These are phyloP conservation scores for Viridothelium virens DNA, from an alignment of 495 filamentous ascomycete species.

Conservation along the genomic window DNA sequence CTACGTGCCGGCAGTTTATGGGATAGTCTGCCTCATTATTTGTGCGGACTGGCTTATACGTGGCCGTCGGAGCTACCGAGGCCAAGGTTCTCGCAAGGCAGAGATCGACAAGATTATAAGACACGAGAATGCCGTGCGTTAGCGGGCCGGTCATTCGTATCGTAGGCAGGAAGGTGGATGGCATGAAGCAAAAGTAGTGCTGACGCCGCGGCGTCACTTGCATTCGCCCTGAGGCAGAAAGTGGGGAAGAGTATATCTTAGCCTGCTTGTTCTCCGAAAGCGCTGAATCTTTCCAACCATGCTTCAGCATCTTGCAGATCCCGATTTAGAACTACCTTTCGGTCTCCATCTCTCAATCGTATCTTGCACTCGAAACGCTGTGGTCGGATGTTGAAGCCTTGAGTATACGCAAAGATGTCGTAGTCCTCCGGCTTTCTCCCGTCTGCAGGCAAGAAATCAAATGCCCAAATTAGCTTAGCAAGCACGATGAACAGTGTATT, in stretches of 20 bases:
- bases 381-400: constrained; percentile 35
- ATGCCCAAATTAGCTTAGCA: constrained; percentile 33
- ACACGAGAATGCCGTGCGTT: neutral
- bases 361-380: constrained; percentile 32
- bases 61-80: constrained; percentile 24
- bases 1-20: constrained; percentile 29
- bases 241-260: neutral
- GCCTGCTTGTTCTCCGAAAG: constrained; percentile 26
- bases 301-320: constrained; percentile 25
- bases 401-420: constrained; percentile 35
- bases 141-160: neutral
- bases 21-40: constrained; percentile 25
- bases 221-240: neutral
- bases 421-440: constrained; percentile 21
- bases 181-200: neutral
- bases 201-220: neutral
- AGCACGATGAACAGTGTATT: constrained; percentile 33
- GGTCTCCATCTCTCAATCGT: constrained; percentile 25
- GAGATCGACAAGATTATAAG: neutral
- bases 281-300: constrained; percentile 30
- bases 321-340: constrained; percentile 25
- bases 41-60: constrained; percentile 25
- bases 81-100: neutral
- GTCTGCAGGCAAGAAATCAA: constrained; percentile 27
- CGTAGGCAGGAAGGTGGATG: neutral